Evolutionary conservation across 495 filamentous ascomycete genomes (phyloP), one percentile per base, ranked within the genome.

Genomic region (Penicillium canescens): DNA sequence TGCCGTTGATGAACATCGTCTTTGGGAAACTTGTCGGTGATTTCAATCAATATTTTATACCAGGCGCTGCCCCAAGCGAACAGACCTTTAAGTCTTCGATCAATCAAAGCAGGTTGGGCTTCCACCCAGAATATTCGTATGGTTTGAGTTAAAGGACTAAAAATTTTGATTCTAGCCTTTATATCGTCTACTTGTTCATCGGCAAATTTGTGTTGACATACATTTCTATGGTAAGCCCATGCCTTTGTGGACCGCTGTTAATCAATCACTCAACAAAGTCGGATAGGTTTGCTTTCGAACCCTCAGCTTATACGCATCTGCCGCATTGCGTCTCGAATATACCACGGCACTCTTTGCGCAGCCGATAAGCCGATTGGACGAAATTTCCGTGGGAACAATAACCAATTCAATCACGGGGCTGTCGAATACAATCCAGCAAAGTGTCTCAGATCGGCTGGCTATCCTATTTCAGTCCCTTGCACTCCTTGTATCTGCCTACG

Each of bases 361-460:
- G 14, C 65, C 70, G 0, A 61, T 75, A 40, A 67, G 61, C 52
- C 64, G 50, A 24, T 36, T 73, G 4, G 70, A 73, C 43, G 54
- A 66, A 42, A 49, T 73, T 6, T 69, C 70, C 1, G 55, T 67
- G 1, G 68, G 70, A 14, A 64, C 66, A 1, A 66, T 71, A 13
- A 79, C 80, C 11, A 81, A 81, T 20, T 81, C 83, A 34, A 85
- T 89, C 57, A 87, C 86, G 6, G 77, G 79, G 3, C 79, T 80
- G 2, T 82, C 84, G 26, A 89, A 87, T 54, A 75, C 78, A 0
- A 68, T 90, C 31, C 86, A 90, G 54, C 67, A 82, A 28, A 86
- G 86, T 31, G 83, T 90, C 36, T 87, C 86, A 0, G 82, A 84
- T 52, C 82, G 81, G 41, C 66, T 75, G 6, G 78, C 78, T 2